Percentiles rank a stretch among this genome's conserved stretches.
These are phyloP conservation scores for Mycosphaerelloides madeirae DNA, from an alignment of 2,329 filamentous ascomycete species.

Conservation along the genomic window DNA sequence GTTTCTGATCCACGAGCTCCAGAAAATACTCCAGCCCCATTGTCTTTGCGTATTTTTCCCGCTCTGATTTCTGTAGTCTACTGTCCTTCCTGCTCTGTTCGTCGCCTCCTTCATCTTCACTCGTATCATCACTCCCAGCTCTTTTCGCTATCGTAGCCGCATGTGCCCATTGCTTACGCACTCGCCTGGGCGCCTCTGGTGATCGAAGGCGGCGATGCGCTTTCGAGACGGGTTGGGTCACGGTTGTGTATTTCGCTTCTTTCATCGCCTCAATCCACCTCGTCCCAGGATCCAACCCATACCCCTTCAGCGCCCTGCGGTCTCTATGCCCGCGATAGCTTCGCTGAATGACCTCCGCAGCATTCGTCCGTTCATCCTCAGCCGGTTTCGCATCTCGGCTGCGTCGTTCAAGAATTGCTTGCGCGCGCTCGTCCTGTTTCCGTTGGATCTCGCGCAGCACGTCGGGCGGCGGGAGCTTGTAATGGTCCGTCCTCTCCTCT, in stretches of 20 bases:
- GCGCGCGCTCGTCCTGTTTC: constrained; percentile 30
- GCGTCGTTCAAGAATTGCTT: constrained; percentile 21
- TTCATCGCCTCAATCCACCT: constrained; percentile 58
- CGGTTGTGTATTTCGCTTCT: constrained; percentile 48
- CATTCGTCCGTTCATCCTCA: constrained; percentile 16
- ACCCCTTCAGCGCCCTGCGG: constrained; percentile 64
- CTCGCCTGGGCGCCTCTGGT: constrained; percentile 8
- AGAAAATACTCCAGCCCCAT: constrained; percentile 84
- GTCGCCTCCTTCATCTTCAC: constrained; percentile 37
- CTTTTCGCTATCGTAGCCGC: constrained; percentile 64
- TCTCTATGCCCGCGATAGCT: constrained; percentile 74
- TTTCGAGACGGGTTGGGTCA: constrained; percentile 44
- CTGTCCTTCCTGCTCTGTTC: constrained; percentile 33
- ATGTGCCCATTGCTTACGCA: constrained; percentile 70
- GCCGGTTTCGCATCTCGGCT: constrained; percentile 4
- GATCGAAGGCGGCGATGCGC: constrained; percentile 30
- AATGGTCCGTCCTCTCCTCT: background rate
- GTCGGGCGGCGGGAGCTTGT: constrained; percentile 28
- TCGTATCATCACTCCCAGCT: constrained; percentile 63
- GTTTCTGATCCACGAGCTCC: constrained; percentile 69
- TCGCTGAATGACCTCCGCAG: constrained; percentile 42
- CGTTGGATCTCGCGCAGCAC: constrained; percentile 31
- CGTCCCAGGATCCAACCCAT: constrained; percentile 63
- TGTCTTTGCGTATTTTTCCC: constrained; percentile 64
- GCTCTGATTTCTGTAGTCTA: constrained; percentile 46